Evolutionary conservation across 2,329 filamentous ascomycete genomes (phyloP).

Genomic region (Magnaporthiopsis poae): DNA sequence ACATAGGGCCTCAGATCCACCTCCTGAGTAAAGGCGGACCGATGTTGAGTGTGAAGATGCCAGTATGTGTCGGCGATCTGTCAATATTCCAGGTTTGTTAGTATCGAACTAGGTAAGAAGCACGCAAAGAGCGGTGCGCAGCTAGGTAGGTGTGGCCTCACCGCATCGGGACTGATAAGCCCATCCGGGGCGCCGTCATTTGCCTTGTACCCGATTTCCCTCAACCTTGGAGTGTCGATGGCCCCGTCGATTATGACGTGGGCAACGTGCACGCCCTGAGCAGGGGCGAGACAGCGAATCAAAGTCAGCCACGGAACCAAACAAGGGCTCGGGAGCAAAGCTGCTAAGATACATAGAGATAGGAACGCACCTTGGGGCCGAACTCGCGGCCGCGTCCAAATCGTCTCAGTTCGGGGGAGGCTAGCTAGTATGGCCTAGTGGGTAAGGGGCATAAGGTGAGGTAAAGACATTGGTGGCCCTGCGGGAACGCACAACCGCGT

Average conservation of each 20-base stretch:
- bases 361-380: constrained; percentile 41
- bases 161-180: constrained; percentile 66
- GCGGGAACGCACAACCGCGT: no score
- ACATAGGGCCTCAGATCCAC: constrained; percentile 70
- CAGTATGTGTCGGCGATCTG: constrained; percentile 83
- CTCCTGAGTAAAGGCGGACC: constrained; percentile 71
- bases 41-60: constrained; percentile 71
- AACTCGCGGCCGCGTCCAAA: no score
- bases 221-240: constrained; percentile 69
- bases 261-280: constrained; percentile 66
- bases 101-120: background rate
- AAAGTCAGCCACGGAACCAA: background rate
- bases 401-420: no score
- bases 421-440: no score
- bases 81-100: background rate
- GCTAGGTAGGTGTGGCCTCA: constrained; percentile 32
- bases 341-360: no score
- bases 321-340: background rate
- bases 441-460: no score
- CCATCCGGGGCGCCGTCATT: constrained; percentile 40
- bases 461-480: no score
- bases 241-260: constrained; percentile 77
- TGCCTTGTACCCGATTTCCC: constrained; percentile 28
- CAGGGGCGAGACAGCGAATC: no score
- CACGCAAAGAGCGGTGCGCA: background rate